phyloP scores from a whole-genome alignment of 2,329 filamentous ascomycete genomes.

The Exophiala spinifera region DNA sequence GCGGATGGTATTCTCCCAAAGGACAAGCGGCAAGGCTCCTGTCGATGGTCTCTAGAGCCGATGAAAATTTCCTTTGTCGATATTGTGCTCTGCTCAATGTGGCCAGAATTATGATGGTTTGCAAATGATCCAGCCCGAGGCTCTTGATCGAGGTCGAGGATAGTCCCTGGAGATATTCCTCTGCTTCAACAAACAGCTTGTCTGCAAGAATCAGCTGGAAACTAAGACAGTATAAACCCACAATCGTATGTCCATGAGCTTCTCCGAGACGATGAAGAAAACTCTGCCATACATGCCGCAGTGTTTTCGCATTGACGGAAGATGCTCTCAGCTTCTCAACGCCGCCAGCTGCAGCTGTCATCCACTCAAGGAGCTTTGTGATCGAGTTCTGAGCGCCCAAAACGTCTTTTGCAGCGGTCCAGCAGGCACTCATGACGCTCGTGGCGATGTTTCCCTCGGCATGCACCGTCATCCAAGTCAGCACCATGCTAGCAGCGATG shows the following conservation, averaged over 20 bases:
- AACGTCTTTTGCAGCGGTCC: neutral
- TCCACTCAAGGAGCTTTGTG: slow-evolving; percentile 3
- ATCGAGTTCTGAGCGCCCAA: neutral
- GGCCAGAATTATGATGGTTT: slow-evolving; percentile 6
- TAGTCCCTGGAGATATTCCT: neutral
- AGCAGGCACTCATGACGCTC: slow-evolving; percentile 1
- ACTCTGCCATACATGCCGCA: neutral
- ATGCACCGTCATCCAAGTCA: slow-evolving; percentile 6
- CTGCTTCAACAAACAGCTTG: slow-evolving; percentile 3
- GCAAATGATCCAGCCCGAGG: neutral
- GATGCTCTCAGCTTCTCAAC: neutral
- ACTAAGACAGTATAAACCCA: slow-evolving; percentile 2
- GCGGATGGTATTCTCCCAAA: slow-evolving; percentile 6
- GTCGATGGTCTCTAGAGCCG: slow-evolving; percentile 1
- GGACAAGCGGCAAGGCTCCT: neutral
- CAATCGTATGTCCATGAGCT: slow-evolving; percentile 3
- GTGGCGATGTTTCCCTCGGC: slow-evolving; percentile 3
- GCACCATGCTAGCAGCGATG: neutral
- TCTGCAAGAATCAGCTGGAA: slow-evolving; percentile 4
- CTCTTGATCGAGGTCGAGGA: neutral
- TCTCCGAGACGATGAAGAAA: neutral
- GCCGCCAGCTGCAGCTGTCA: neutral
- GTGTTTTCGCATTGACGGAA: neutral
- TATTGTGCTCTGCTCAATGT: slow-evolving; percentile 3
- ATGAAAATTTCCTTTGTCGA: neutral